These are phyloP conservation scores for Mucor irregularis DNA, from an alignment of 371 early-diverging fungal genomes.

Conservation along the genomic window DNA sequence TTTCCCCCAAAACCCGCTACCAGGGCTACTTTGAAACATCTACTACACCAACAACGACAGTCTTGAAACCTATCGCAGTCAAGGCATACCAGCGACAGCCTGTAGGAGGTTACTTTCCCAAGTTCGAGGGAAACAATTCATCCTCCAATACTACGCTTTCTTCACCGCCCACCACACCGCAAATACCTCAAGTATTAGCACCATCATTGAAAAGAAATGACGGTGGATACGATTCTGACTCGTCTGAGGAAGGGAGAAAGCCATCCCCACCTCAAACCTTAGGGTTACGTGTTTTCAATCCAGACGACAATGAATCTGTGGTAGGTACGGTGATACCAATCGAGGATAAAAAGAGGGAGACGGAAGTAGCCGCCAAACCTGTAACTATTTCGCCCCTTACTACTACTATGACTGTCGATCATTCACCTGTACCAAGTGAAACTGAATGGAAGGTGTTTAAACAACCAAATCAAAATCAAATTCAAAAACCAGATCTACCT, in stretches of 20 bases:
- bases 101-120: too few relatives aligned
- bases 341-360: too few relatives aligned
- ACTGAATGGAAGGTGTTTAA: background rate
- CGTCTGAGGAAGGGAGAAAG: slow-evolving; percentile 3
- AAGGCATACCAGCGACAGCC: too few relatives aligned
- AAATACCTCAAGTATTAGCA: background rate
- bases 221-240: slow-evolving; percentile 11
- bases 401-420: background rate
- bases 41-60: too few relatives aligned
- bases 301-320: background rate
- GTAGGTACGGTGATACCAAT: too few relatives aligned
- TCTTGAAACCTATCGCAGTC: too few relatives aligned
- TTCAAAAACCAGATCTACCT: too few relatives aligned
- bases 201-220: background rate
- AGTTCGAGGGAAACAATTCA: too few relatives aligned
- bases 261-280: background rate
- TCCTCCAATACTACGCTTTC: background rate
- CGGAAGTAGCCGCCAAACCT: background rate
- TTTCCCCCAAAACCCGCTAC: too few relatives aligned
- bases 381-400: background rate
- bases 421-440: background rate
- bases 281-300: slow-evolving; percentile 4
- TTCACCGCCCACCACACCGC: background rate
- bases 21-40: too few relatives aligned
- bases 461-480: background rate